A percentile compares a stretch with the other conserved stretches of the same genome.
Conservation (phyloP, 495 filamentous ascomycete genomes). For the Thozetella sp. region DNA sequence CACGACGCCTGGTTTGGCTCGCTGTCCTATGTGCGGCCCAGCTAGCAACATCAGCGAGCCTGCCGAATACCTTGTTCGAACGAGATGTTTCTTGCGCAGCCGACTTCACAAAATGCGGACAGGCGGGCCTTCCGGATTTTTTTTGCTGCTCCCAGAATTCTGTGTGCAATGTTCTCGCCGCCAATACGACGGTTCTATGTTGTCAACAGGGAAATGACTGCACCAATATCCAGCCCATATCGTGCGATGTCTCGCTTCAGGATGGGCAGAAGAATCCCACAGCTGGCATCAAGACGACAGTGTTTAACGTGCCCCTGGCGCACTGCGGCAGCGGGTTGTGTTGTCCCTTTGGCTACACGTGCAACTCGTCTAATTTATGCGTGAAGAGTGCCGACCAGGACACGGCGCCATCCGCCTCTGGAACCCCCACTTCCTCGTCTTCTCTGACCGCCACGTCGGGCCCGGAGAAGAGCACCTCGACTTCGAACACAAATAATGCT, state of each 20-base stretch:
- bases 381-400: constrained; percentile 37
- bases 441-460: constrained; percentile 12
- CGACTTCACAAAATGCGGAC: constrained; percentile 47
- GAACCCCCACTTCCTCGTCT: constrained; percentile 16
- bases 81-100: constrained; percentile 31
- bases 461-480: constrained; percentile 13
- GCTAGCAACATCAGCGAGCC: constrained; percentile 23
- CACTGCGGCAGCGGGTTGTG: constrained; percentile 62
- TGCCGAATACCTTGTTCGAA: constrained; percentile 26
- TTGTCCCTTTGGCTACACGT: constrained; percentile 82
- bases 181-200: constrained; percentile 71
- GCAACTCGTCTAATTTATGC: constrained; percentile 48
- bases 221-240: constrained; percentile 65
- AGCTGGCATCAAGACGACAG: constrained; percentile 70
- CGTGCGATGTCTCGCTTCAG: constrained; percentile 69
- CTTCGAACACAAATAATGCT: constrained; percentile 5
- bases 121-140: constrained; percentile 57
- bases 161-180: constrained; percentile 69
- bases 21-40: constrained; percentile 24
- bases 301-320: constrained; percentile 52
- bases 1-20: constrained; percentile 27
- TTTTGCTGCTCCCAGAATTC: constrained; percentile 84
- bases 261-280: constrained; percentile 63
- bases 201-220: constrained; percentile 70
- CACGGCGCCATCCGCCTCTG: constrained; percentile 16